phyloP scores from a whole-genome alignment of 78 protist genomes.

The Dictyostelium purpureum region DNA sequence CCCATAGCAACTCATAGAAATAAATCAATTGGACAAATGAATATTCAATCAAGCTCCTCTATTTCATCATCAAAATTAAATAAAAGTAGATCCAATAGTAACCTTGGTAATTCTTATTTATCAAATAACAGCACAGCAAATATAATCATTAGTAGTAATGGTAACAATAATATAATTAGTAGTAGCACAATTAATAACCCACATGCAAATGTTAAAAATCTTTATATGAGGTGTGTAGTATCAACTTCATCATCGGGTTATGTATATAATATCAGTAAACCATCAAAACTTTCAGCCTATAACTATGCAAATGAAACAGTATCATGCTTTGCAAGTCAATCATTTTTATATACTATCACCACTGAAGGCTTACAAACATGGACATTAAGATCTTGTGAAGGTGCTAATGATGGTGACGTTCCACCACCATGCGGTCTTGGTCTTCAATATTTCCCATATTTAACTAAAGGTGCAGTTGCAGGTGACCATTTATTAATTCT shows the following conservation, averaged over 20 bases:
- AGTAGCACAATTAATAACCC: neutral
- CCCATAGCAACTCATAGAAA: neutral
- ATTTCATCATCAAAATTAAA: slow-evolving; percentile 5
- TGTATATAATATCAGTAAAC: slow-evolving; percentile 54
- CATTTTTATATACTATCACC: slow-evolving; percentile 33
- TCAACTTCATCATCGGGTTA: slow-evolving; percentile 44
- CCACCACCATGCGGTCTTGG: slow-evolving; percentile 61
- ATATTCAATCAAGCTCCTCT: neutral
- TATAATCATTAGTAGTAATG: neutral
- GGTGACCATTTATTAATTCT: slow-evolving; percentile 53
- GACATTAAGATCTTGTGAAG: slow-evolving; percentile 74
- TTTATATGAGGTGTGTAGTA: slow-evolving; percentile 32
- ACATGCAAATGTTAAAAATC: neutral
- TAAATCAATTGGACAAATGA: neutral
- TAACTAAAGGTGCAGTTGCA: slow-evolving; percentile 24
- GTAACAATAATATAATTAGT: neutral
- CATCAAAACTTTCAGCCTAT: slow-evolving; percentile 25
- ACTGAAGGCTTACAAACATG: slow-evolving; percentile 61
- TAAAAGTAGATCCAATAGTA: slow-evolving; percentile 1
- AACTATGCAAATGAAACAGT: slow-evolving; percentile 53
- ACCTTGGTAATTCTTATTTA: neutral
- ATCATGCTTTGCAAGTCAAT: slow-evolving; percentile 48
- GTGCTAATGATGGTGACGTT: slow-evolving; percentile 45
- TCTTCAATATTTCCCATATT: neutral
- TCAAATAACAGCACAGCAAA: neutral